These are phyloP conservation scores for Petrea volubilis DNA, from an alignment of 257 asterid genomes.

Conservation along the genomic window DNA sequence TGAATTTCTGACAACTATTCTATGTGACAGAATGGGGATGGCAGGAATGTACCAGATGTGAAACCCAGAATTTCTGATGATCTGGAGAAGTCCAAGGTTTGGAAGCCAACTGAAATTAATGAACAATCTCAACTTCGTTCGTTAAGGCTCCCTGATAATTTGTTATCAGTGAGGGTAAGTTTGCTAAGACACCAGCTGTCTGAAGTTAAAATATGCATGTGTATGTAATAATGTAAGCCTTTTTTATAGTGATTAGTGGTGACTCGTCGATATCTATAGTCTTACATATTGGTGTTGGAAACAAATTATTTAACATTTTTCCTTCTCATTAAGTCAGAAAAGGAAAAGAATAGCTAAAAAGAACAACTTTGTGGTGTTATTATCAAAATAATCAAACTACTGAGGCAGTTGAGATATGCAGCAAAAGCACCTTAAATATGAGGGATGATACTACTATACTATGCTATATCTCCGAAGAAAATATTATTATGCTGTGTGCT, in stretches of 20 bases:
- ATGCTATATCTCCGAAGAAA: neutral
- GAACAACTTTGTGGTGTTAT: neutral
- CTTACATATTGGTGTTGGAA: neutral
- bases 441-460: neutral
- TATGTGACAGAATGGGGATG: slow-evolving; percentile 47
- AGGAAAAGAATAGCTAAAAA: neutral
- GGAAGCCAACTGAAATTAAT: slow-evolving; percentile 56
- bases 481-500: neutral
- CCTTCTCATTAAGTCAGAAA: neutral
- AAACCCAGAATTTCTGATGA: slow-evolving; percentile 51
- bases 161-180: slow-evolving; percentile 51
- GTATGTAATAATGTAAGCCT: neutral
- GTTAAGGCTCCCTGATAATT: slow-evolving; percentile 57
- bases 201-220: neutral
- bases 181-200: neutral
- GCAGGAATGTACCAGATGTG: slow-evolving; percentile 40
- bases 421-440: neutral
- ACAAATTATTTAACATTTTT: neutral
- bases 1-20: slow-evolving; percentile 12
- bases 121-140: slow-evolving; percentile 59
- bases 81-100: slow-evolving; percentile 50
- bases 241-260: neutral
- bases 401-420: slow-evolving; percentile 1
- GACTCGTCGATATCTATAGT: neutral
- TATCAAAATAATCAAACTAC: neutral